Conservation (phyloP, 148 eudicot genomes). For the Rhododendron ovatum region DNA sequence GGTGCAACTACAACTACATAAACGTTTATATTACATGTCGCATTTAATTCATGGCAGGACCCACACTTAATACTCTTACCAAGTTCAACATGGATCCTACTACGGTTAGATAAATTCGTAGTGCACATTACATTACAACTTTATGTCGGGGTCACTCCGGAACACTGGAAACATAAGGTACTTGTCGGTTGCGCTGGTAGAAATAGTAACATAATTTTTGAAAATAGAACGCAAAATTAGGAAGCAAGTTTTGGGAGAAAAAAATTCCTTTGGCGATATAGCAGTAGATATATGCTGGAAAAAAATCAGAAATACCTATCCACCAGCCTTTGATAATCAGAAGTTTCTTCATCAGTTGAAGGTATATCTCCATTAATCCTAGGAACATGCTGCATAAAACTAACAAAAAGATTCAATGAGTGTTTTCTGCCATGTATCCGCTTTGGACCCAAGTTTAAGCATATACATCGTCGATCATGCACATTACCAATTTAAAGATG, state of each 20-base stretch:
- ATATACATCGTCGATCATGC: neutral
- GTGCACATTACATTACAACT: neutral
- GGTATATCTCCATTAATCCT: slow-evolving; percentile 95
- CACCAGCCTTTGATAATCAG: slow-evolving; percentile 88
- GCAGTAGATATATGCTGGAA: neutral
- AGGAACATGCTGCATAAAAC: slow-evolving; percentile 78
- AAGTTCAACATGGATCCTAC: neutral
- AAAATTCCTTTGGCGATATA: neutral
- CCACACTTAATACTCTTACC: neutral
- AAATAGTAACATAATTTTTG: neutral
- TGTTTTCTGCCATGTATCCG: neutral
- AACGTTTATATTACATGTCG: neutral
- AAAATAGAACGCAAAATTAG: neutral
- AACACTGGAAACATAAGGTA: neutral
- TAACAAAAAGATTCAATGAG: neutral
- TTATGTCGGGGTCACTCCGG: neutral
- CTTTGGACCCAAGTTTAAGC: neutral
- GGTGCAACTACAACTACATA: neutral
- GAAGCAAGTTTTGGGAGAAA: neutral
- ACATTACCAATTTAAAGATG: neutral
- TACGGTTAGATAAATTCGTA: neutral
- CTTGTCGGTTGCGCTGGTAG: neutral
- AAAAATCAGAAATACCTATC: slow-evolving; percentile 52
- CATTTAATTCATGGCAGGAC: neutral
- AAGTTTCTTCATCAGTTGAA: slow-evolving; percentile 85